These are phyloP conservation scores for Zalerion maritima DNA, from an alignment of 495 filamentous ascomycete species.

Conservation along the genomic window DNA sequence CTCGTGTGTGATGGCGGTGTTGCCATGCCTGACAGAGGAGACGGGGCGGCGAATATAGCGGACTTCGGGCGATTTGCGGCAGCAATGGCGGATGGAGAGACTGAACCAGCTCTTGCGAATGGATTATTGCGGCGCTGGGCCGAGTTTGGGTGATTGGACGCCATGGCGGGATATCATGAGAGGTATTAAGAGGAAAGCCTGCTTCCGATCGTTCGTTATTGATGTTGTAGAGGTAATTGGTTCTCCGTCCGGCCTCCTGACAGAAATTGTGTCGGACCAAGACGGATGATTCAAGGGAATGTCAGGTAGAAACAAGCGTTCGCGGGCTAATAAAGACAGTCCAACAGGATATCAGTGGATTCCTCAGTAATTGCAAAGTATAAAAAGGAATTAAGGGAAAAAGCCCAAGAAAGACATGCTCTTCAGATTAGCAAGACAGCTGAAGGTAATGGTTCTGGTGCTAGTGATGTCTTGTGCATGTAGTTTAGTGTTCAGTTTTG, in stretches of 20 bases:
- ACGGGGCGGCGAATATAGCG: conserved; percentile 41
- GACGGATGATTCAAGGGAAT: neutral
- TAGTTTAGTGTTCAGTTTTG: too few species aligned
- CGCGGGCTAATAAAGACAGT: too few species aligned
- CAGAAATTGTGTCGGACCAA: neutral
- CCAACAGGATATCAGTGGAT: too few species aligned
- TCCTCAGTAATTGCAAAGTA: too few species aligned
- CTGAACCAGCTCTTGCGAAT: conserved; percentile 48
- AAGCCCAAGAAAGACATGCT: too few species aligned
- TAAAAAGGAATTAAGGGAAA: too few species aligned
- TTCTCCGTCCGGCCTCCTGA: conserved; percentile 2
- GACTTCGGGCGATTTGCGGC: conserved; percentile 54
- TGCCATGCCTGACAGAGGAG: conserved; percentile 26
- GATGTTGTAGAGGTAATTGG: conserved; percentile 6
- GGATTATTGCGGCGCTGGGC: conserved; percentile 49
- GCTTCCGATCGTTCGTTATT: conserved; percentile 4
- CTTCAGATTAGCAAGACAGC: too few species aligned
- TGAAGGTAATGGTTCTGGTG: too few species aligned
- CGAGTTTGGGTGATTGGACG: conserved; percentile 26
- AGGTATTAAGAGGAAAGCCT: conserved; percentile 1
- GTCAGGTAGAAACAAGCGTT: neutral
- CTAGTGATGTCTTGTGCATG: too few species aligned
- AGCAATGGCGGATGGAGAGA: conserved; percentile 43
- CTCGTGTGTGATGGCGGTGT: conserved; percentile 22
- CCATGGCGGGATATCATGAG: conserved; percentile 12